Base-by-base conservation (phyloP, 1,139 yeast genomes). In the Kodamaea alishanica region DNA sequence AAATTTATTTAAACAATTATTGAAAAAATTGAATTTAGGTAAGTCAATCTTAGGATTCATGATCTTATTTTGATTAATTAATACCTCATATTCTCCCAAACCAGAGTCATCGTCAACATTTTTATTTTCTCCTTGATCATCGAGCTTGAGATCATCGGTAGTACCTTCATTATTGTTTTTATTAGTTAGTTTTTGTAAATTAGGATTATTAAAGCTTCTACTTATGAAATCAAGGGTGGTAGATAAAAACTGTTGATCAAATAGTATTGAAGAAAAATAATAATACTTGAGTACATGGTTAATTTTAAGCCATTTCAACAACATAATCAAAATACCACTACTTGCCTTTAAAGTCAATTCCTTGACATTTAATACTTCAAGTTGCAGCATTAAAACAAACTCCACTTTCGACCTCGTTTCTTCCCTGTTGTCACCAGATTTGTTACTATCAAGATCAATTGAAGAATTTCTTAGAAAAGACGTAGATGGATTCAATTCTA, bases 281-380 rank as follows among this genome's bases (percentile, higher is more conserved):
- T 89, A 95, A 55, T 75, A 81, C 57, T 90, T 90, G 48, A 89
- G 60, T 2, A 88, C 66, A 58, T 92, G 96, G 37, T 80, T 83
- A 8, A 74, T 61, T 52, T 84, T 85, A 56, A 88, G 83, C 97
- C 97, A 92, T 50, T 73, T 74, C 26, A 83, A 58, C 24, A 92
- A 56, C 12, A 77, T 50, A 6, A 66, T 51, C 1, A 88, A 42
- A 1, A 80, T 73, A 2, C 77, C 75, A 1, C 84, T 68, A 3
- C 84, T 71, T 2, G 84, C 78, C 49, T 84, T 85, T 39, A 84
- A 55, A 0, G 83, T 67, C 2, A 79, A 66, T 52, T 86, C 95
- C 48, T 84, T 84, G 12, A 77, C 67, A 43, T 81, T 72, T 3
- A 71, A 47, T 3, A 80, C 67, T 49, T 84, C 89, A 24, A 81